Evolutionary conservation across 1,284 basidiomycete species (phyloP).

Genomic region (Sanghuangporus baumii): DNA sequence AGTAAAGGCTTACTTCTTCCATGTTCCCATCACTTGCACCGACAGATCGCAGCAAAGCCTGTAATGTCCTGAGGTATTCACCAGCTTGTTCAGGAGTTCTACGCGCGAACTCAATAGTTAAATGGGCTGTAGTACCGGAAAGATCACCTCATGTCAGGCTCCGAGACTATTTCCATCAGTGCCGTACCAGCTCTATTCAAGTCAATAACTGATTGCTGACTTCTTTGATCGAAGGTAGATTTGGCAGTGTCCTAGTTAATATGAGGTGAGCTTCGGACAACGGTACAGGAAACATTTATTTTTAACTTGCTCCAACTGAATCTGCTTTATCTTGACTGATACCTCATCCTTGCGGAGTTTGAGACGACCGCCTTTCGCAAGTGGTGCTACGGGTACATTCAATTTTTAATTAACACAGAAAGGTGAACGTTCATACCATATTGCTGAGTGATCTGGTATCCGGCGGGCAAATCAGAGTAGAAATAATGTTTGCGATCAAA

Average conservation of each 20-base stretch:
- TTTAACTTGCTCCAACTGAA: slow-evolving; percentile 91
- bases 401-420: neutral
- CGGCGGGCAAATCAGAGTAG: slow-evolving; percentile 90
- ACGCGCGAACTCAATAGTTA: neutral
- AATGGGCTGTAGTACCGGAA: neutral
- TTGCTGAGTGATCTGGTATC: slow-evolving; percentile 97
- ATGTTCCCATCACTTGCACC: slow-evolving; percentile 95
- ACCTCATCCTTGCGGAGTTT: slow-evolving; percentile 39
- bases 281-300: neutral
- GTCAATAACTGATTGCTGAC: slow-evolving; percentile 67
- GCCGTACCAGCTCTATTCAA: slow-evolving; percentile 88
- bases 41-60: slow-evolving; percentile 75
- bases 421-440: slow-evolving; percentile 55
- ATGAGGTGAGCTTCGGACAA: slow-evolving; percentile 1
- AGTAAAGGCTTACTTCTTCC: slow-evolving; percentile 71
- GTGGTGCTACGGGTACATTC: slow-evolving; percentile 52
- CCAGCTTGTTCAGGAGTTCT: slow-evolving; percentile 91
- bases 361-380: slow-evolving; percentile 71
- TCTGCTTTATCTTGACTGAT: slow-evolving; percentile 80
- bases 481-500: slow-evolving; percentile 99
- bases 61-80: slow-evolving; percentile 82
- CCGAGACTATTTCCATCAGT: slow-evolving; percentile 94
- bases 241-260: slow-evolving; percentile 85
- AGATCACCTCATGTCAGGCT: slow-evolving; percentile 81
- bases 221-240: slow-evolving; percentile 61